These are phyloP conservation scores for Selenicereus undatus DNA, from an alignment of 148 eudicot genomes.

Conservation along the genomic window DNA sequence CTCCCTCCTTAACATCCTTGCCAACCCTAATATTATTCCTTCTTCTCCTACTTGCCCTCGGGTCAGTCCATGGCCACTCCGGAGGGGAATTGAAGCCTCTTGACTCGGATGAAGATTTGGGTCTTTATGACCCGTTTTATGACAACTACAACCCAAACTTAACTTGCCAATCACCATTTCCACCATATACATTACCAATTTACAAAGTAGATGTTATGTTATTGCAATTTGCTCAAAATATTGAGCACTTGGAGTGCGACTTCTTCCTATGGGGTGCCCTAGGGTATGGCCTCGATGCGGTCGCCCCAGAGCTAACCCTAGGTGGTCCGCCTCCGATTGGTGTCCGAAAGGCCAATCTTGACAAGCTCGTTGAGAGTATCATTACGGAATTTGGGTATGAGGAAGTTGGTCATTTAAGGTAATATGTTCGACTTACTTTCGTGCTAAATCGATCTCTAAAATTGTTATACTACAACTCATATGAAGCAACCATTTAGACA, in stretches of 20 bases:
- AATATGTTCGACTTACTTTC: neutral
- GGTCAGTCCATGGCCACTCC: constrained; percentile 2
- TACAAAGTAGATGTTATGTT: constrained; percentile 35
- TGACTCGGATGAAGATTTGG: constrained; percentile 9
- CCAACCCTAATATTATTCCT: neutral
- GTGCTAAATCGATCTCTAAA: too few species aligned
- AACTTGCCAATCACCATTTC: constrained; percentile 31
- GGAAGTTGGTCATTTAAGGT: constrained; percentile 91
- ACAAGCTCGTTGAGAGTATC: constrained; percentile 27
- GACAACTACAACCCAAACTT: constrained; percentile 16
- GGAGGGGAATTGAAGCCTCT: neutral
- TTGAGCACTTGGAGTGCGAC: constrained; percentile 68
- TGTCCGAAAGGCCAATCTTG: constrained; percentile 66
- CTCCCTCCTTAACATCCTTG: neutral
- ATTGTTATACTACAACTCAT: too few species aligned
- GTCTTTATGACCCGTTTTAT: constrained; percentile 21
- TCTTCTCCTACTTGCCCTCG: neutral
- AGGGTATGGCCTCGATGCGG: constrained; percentile 60
- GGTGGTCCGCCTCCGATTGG: constrained; percentile 88
- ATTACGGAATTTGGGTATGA: constrained; percentile 55
- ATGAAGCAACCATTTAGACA: too few species aligned
- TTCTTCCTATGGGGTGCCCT: constrained; percentile 58
- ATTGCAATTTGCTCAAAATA: constrained; percentile 61
- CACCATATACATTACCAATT: constrained; percentile 36
- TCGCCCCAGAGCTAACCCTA: constrained; percentile 46